A percentile compares a stretch with the other conserved stretches of the same genome.
Conservation (phyloP, 2,329 filamentous ascomycete genomes). For the Xylaria sp. region DNA sequence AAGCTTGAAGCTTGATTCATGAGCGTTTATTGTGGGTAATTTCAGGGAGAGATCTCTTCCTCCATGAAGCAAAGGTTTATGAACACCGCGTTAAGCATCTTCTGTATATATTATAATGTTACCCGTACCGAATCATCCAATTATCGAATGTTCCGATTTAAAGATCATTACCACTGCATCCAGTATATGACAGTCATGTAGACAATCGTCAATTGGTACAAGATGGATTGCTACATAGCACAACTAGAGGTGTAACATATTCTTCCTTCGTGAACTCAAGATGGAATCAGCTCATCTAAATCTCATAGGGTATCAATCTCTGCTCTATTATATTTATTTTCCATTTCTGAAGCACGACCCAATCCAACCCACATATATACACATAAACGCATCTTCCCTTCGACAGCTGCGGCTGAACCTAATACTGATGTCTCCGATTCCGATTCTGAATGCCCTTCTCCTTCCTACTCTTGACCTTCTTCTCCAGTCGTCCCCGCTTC, state of each 20-base stretch:
- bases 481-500: constrained; percentile 85
- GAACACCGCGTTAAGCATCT: background rate
- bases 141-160: background rate
- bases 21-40: background rate
- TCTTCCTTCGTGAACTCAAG: too few relatives aligned
- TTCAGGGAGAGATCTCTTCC: background rate
- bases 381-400: background rate
- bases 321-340: constrained; percentile 9
- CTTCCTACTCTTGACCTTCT: constrained; percentile 85
- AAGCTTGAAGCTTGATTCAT: background rate
- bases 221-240: background rate
- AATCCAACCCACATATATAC: constrained; percentile 23
- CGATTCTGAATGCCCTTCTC: constrained; percentile 79
- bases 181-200: background rate
- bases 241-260: background rate
- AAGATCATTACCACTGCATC: background rate
- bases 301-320: constrained; percentile 27
- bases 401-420: constrained; percentile 35
- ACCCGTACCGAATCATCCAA: background rate
- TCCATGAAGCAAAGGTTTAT: background rate
- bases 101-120: background rate
- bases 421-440: constrained; percentile 77
- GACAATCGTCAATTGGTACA: background rate
- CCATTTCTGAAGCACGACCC: background rate
- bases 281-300: too few relatives aligned